Evolutionary conservation across 2,329 filamentous ascomycete species (phyloP).

Genomic region (Hymenotorrendiella dingleyae): DNA sequence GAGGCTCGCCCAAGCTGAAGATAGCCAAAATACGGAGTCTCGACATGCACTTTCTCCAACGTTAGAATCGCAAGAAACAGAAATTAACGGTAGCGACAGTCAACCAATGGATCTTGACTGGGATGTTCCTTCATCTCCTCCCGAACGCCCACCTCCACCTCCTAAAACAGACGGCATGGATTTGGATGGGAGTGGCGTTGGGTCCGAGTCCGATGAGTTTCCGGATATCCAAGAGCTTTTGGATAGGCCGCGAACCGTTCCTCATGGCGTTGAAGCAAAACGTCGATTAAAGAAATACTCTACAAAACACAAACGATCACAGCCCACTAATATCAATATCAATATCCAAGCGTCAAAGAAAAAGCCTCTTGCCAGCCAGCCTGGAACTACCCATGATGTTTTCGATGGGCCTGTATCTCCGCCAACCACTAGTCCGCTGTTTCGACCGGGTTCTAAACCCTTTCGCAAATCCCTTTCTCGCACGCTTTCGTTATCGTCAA

Average conservation of each 20-base stretch:
- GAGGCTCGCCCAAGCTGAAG: conserved; percentile 22
- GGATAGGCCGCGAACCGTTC: not conserved
- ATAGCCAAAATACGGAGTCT: conserved; percentile 11
- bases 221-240: conserved; percentile 27
- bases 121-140: conserved; percentile 13
- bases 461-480: conserved; percentile 10
- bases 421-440: conserved; percentile 33
- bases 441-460: conserved; percentile 5
- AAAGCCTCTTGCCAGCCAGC: conserved; percentile 8
- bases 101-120: conserved; percentile 21
- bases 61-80: conserved; percentile 20
- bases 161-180: conserved; percentile 3
- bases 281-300: conserved; percentile 18
- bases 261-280: not conserved
- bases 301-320: conserved; percentile 21
- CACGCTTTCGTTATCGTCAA: conserved; percentile 16
- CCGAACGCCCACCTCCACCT: not conserved
- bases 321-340: conserved; percentile 18
- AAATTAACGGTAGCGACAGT: conserved; percentile 19
- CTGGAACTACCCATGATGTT: conserved; percentile 14
- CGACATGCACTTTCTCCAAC: conserved; percentile 9
- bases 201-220: conserved; percentile 25
- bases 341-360: no score
- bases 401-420: conserved; percentile 37
- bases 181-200: not conserved